Evolutionary conservation across 768 basidiomycete species (phyloP), one percentile per base, ranked within the genome.

Genomic region (Clitopilus passeckerianus): DNA sequence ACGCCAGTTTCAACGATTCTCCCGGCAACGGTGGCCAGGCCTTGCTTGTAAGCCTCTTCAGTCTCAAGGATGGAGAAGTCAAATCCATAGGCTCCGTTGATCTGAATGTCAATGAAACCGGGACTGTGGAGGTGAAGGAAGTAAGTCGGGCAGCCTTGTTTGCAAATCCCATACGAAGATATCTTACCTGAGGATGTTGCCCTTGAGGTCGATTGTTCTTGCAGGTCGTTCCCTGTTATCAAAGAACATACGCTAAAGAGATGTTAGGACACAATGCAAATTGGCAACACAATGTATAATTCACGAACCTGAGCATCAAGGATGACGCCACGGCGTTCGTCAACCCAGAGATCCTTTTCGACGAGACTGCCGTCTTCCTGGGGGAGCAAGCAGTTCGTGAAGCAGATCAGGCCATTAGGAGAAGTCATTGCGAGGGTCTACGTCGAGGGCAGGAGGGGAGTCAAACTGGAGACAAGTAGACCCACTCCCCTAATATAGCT

Each of bases 61-160:
- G 87, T 80, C 34, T 90, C 86, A 64, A 88, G 91, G 16, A 93
- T 83, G 12, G 91, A 93, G 66, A 94, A 93, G 70, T 93, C 91
- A 67, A 93, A 90, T 30, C 87, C 86, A 68, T 91, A 94, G 5
- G 86, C 93, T 34, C 94, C 94, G 63, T 96, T 95, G 61, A 96
- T 87, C 67, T 96, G 94, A 16, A 89, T 84, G 72, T 95, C 94
- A 54, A 95, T 80, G 66, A 89, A 83, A 14, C 93, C 93, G 1
- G 93, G 93, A 69, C 91, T 93, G 63, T 15, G 7, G 27, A 30
- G 27, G 57, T 60, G 35, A 57, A 55, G 30, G 33, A 46, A 57
- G 34, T 34, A 34, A n/a, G 41, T 52, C 15, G 34, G 15, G 20
- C 15, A 33, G 18, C 41, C 37, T 18, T 5, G 34, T 27, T 43